These are phyloP conservation scores for Mucuna pruriens DNA, from an alignment of 306 rosid genomes.

Conservation along the genomic window DNA sequence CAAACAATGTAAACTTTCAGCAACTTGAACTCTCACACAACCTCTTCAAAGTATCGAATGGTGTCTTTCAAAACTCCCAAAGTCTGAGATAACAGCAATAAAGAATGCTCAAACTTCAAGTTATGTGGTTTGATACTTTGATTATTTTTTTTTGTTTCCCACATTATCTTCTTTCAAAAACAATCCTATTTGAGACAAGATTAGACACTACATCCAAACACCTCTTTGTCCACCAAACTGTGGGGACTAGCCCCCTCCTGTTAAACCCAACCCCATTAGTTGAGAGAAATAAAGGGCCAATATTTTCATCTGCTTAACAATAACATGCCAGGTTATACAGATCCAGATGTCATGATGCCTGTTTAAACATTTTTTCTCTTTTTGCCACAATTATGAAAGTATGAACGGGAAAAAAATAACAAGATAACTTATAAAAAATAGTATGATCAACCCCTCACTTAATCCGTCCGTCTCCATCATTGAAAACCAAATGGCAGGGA, in stretches of 20 bases:
- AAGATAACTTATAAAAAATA: background rate
- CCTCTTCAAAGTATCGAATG: background rate
- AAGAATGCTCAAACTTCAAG: background rate
- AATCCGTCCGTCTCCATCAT: background rate
- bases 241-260: too few relatives aligned
- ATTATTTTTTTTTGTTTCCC: background rate
- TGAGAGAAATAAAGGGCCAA: background rate
- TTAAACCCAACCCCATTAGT: too few relatives aligned
- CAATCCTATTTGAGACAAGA: background rate
- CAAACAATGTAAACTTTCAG: slow-evolving; percentile 1
- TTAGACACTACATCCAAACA: background rate
- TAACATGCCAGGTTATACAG: too few relatives aligned
- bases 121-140: background rate
- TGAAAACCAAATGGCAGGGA: background rate
- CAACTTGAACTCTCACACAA: background rate
- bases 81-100: slow-evolving; percentile 10
- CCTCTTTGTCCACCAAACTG: too few relatives aligned
- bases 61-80: background rate
- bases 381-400: background rate
- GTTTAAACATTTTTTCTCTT: background rate
- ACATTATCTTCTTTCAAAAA: too few relatives aligned
- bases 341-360: background rate
- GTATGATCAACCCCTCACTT: background rate
- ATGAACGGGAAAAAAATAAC: too few relatives aligned
- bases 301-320: background rate